A percentile compares a stretch with the other conserved stretches of the same genome.
These are phyloP conservation scores for Parsonsia alboflavescens DNA, from an alignment of 257 asterid genomes.

Conservation along the genomic window DNA sequence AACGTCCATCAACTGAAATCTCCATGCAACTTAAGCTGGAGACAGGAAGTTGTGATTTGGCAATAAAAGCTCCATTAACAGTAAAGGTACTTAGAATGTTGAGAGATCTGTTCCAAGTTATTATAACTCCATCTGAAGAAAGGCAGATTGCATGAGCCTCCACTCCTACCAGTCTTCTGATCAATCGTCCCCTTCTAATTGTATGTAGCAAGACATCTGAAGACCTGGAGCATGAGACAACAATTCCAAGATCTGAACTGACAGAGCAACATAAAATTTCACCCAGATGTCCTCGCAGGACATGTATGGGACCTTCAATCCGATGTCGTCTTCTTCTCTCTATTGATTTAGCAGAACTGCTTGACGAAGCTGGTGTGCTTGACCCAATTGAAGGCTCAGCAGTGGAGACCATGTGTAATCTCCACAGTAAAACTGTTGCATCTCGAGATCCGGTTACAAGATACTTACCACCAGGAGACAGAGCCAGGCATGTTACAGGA, in stretches of 20 bases:
- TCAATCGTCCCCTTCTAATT: constrained; percentile 70
- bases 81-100: constrained; percentile 61
- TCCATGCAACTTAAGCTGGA: constrained; percentile 74
- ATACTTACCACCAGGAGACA: constrained; percentile 78
- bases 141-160: constrained; percentile 79
- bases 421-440: constrained; percentile 83
- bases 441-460: constrained; percentile 94
- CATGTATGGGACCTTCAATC: constrained; percentile 90
- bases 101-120: constrained; percentile 64
- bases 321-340: constrained; percentile 49
- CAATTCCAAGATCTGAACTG: constrained; percentile 91
- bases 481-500: constrained; percentile 82
- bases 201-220: constrained; percentile 87
- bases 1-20: constrained; percentile 76
- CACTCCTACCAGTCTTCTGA: constrained; percentile 68
- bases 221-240: constrained; percentile 77
- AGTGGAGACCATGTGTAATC: constrained; percentile 55
- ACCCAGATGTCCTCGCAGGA: constrained; percentile 84
- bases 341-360: constrained; percentile 36
- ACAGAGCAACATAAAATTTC: constrained; percentile 80
- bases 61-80: constrained; percentile 67
- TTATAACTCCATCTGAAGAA: constrained; percentile 74
- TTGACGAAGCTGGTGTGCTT: constrained; percentile 51
- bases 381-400: constrained; percentile 54
- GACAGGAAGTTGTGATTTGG: constrained; percentile 54